phyloP scores from a whole-genome alignment of 2,329 filamentous ascomycete species.

The Macroventuria anomochaeta region DNA sequence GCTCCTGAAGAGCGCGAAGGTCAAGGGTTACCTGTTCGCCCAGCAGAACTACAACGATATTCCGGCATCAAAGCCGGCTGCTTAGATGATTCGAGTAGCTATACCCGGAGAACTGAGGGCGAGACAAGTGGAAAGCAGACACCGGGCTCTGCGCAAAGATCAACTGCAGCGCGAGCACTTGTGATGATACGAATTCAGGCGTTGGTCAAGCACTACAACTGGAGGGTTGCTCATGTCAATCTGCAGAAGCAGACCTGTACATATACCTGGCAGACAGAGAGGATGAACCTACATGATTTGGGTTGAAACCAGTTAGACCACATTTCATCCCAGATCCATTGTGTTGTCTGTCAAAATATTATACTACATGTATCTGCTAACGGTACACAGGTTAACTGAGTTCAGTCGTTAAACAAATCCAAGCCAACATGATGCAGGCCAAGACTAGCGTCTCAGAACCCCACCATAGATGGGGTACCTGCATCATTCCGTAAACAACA shows the following conservation, averaged over 20 bases:
- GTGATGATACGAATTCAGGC: conserved; percentile 17
- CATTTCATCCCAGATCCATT: neutral
- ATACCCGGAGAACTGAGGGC: neutral
- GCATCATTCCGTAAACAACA: conserved; percentile 25
- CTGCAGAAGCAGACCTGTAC: conserved; percentile 36
- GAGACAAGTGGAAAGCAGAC: neutral
- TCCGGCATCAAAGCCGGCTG: conserved; percentile 12
- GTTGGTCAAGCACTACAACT: conserved; percentile 17
- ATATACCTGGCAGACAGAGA: conserved; percentile 35
- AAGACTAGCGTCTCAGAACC: conserved; percentile 22
- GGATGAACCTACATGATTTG: conserved; percentile 18
- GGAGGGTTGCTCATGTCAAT: conserved; percentile 22
- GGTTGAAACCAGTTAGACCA: conserved; percentile 10
- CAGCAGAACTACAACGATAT: conserved; percentile 74
- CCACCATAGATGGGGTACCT: conserved; percentile 36
- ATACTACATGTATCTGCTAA: neutral
- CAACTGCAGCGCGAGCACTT: conserved; percentile 11
- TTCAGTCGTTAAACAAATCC: neutral
- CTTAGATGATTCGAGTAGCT: conserved; percentile 35
- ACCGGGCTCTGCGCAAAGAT: conserved; percentile 6
- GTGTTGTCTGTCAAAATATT: neutral
- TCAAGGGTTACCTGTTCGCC: conserved; percentile 79
- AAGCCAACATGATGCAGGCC: conserved; percentile 14
- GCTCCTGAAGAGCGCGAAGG: conserved; percentile 75
- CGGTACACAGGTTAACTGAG: neutral